Evolutionary conservation across 1,139 yeast genomes (phyloP).

Genomic region (Magnusiomyces clavatus): DNA sequence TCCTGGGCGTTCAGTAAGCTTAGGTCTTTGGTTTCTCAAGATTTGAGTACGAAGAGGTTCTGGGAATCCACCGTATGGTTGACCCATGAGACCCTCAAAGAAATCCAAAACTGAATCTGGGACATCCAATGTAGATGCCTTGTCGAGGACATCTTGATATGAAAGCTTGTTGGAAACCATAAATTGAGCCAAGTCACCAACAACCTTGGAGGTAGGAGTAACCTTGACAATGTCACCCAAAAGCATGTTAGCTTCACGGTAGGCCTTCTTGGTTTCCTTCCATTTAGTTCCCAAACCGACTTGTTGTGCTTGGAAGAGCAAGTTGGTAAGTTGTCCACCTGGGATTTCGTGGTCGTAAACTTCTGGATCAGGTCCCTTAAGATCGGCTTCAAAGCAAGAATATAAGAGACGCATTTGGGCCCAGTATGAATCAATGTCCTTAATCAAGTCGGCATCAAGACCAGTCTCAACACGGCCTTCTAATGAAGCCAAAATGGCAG

Average conservation of each 20-base stretch:
- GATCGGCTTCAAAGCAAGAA: conserved; percentile 95
- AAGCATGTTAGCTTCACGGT: conserved; percentile 78
- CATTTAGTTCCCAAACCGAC: conserved; percentile 95
- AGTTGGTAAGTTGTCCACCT: conserved; percentile 97
- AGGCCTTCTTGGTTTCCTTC: conserved; percentile 91
- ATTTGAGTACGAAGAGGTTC: conserved; percentile 93
- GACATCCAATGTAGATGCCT: conserved; percentile 90
- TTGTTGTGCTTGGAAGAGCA: conserved; percentile 97
- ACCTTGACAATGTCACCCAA: conserved; percentile 97
- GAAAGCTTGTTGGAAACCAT: conserved; percentile 93
- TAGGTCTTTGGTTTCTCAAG: conserved; percentile 82
- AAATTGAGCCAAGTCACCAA: conserved; percentile 97
- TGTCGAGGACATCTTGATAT: conserved; percentile 74
- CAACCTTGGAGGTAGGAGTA: conserved; percentile 98
- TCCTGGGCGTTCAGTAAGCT: conserved; percentile 86
- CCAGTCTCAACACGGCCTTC: conserved; percentile 83
- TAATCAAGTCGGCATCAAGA: conserved; percentile 55
- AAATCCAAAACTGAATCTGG: conserved; percentile 97
- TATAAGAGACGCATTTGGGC: conserved; percentile 95
- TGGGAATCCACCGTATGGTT: conserved; percentile 99
- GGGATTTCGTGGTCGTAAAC: conserved; percentile 98
- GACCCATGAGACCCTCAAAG: conserved; percentile 98
- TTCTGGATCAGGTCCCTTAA: conserved; percentile 99
- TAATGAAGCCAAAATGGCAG: conserved; percentile 84
- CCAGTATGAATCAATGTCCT: conserved; percentile 92